Evolutionary conservation across 2,329 filamentous ascomycete species (phyloP), one percentile per base, ranked within the genome.

Genomic region (Thielaviopsis cerberus): DNA sequence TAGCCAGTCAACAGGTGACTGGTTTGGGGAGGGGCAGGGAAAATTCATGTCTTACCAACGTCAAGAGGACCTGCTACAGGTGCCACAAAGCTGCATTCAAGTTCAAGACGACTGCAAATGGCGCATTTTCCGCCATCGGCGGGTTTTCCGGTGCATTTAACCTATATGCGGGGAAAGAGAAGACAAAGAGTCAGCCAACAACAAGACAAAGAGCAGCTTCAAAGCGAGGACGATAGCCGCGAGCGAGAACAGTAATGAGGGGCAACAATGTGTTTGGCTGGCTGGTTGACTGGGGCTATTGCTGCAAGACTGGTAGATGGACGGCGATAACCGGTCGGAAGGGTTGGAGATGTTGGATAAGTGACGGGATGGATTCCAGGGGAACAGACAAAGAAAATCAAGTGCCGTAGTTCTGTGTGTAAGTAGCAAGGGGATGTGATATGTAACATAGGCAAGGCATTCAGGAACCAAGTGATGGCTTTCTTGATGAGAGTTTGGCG

Each of bases 141-240:
- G 17, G 67, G 67, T 54, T 69, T 70, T 6, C 70, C 71, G 5
- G 67, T 66, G 58, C 71, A 73, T 67, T 71, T 72, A n/a, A 73
- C 71, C 71, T 73, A 63, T 13, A 51, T 37, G 6, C 22, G 52
- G 22, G 20, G 24, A 27, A n/a, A 26, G n/a, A 53, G n/a, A 57
- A 58, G 23, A 41, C 45, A 25, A 45, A 25, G 45, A 52, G 59
- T 59, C 30, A 62, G 59, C 23, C 11, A 54, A 52, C 25, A 17
- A 53, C 15, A 52, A 23, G 17, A 24, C 20, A 20, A 52, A 53
- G 26, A 52, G 50, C 55, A 23, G 17, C 23, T 55, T 56, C 15
- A 27, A 26, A n/a, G 15, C 6, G 27, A 55, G 23, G 17, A 30
- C 22, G 13, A 27, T 10, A 37, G 20, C 20, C 22, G 24, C 15